These are phyloP conservation scores for Crucihimalaya himalaica DNA, from an alignment of 345 rosid species.

Conservation along the genomic window DNA sequence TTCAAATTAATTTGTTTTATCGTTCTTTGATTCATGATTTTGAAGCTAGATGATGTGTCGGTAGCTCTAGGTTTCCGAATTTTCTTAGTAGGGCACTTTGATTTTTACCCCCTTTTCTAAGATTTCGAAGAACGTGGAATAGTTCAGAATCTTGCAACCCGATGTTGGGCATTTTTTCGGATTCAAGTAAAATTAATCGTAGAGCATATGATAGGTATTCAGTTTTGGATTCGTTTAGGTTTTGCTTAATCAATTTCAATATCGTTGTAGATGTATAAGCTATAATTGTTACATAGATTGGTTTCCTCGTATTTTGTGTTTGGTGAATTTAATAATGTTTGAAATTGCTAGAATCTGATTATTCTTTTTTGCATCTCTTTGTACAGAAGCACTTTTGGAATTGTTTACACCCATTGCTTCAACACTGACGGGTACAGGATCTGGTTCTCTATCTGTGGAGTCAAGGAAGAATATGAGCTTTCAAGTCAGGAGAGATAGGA, in stretches of 20 bases:
- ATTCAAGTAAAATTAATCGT: not conserved
- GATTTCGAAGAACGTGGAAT: not conserved
- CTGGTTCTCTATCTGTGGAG: conserved; percentile 30
- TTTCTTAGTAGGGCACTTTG: conserved; percentile 10
- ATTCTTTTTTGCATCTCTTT: not conserved
- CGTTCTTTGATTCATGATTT: not conserved
- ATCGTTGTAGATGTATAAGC: not conserved
- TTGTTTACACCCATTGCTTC: conserved; percentile 1
- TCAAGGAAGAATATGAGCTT: conserved; percentile 55
- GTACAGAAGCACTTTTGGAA: not conserved
- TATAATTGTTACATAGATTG: not conserved
- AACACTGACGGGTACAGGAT: conserved; percentile 18
- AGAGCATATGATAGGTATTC: not conserved
- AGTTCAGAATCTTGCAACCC: not conserved
- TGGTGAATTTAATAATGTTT: not conserved
- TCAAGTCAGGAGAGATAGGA: conserved; percentile 57
- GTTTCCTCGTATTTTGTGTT: not conserved
- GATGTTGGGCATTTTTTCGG: not conserved
- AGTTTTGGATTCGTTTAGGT: not conserved
- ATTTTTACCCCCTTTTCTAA: conserved; percentile 6
- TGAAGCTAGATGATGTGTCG: not conserved
- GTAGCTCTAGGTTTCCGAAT: not conserved
- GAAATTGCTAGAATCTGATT: conserved; percentile 1
- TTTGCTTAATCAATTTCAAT: not conserved
- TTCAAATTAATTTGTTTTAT: not conserved